Evolutionary conservation across 176 grass and related monocot genomes (phyloP), one percentile per base, ranked within the genome.

Genomic region (Cymbopogon citratus): DNA sequence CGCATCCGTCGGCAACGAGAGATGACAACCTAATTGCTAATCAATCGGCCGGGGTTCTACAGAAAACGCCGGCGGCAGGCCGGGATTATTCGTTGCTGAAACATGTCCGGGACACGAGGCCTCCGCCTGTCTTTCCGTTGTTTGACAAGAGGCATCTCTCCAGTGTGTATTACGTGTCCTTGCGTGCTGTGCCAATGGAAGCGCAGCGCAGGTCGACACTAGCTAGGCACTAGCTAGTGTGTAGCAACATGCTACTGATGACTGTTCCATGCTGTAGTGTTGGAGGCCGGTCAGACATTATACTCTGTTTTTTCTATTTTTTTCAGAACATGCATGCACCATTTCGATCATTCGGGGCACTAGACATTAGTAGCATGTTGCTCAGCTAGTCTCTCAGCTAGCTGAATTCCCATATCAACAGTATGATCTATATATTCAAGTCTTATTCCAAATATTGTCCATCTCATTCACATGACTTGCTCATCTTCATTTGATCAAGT

Each of bases 71-170:
- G 43, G 43, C 33, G 56, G 33, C 40, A 43, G 51, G 60, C 43
- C 43, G 43, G 44, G 44, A 81, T 49, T 76, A 71, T 87, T 87
- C 64, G 7, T 21, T 76, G 64, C 27, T 71, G 38, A 76, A 61
- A 87, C 72, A 77, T 82, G 79, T 76, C 52, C 64, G 60, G 9
- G 85, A 82, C 85, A 87, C 59, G 62, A 7, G 12, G 40, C 44
- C 66, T 18, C 12, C 66, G 16, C 51, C 71, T 76, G 78, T 43
- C 26, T 34, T 86, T 28, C 21, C 21, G 9, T 48, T 26, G 63
- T 34, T 3, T 68, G 70, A 61, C 71, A 62, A 11, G 45, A 76
- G 66, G 78, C 33, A 62, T 87, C 78, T 76, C 18, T 6, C 68
- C 7, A 40, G 18, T 39, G 27, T 11, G 31, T 33, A 33, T 1